phyloP scores from a whole-genome alignment of 345 rosid genomes.

The Anastatica hierochuntica region DNA sequence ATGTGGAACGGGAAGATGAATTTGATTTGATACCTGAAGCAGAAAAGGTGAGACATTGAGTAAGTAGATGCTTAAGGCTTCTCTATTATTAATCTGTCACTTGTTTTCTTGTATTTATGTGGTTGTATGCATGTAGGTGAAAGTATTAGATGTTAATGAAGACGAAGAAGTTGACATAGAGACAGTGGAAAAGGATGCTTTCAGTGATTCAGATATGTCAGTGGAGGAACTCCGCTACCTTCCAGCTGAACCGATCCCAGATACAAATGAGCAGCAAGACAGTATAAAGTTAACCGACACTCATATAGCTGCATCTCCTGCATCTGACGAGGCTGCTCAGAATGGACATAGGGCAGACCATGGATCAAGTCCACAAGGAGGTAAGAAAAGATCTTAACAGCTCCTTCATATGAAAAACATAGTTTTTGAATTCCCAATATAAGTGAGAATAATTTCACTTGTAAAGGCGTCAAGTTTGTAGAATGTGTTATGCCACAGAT shows the following conservation, averaged over 20 bases:
- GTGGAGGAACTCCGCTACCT: constrained; percentile 88
- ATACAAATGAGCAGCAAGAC: constrained; percentile 59
- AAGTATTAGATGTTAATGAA: constrained; percentile 68
- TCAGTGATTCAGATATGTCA: constrained; percentile 95
- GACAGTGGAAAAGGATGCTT: constrained; percentile 68
- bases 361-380: constrained; percentile 68
- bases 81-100: neutral
- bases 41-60: constrained; percentile 55
- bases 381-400: constrained; percentile 31
- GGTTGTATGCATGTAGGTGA: constrained; percentile 44
- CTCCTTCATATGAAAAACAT: neutral
- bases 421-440: neutral
- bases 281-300: constrained; percentile 55
- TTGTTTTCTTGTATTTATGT: constrained; percentile 14
- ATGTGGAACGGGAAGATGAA: constrained; percentile 94
- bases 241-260: constrained; percentile 87
- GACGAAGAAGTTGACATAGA: constrained; percentile 93
- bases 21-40: constrained; percentile 87
- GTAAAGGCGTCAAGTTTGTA: neutral
- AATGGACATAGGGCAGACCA: constrained; percentile 53
- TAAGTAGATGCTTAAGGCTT: neutral
- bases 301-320: constrained; percentile 69
- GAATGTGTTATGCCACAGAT: neutral
- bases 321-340: constrained; percentile 68
- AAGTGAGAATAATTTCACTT: neutral